Conservation (phyloP, 2,329 filamentous ascomycete genomes). For the Alternaria sp. region DNA sequence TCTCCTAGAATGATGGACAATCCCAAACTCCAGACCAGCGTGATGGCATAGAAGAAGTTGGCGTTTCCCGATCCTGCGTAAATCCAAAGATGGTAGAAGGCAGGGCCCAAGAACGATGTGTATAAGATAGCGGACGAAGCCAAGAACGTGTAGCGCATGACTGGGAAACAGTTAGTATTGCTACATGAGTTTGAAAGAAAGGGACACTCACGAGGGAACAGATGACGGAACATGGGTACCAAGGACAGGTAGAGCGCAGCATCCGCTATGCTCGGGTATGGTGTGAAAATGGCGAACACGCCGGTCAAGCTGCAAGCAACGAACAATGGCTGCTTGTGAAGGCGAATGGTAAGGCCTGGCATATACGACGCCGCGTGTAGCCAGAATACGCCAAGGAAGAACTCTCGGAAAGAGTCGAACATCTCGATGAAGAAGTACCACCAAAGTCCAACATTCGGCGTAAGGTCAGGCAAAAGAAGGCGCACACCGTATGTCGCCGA, state of each 20-base stretch:
- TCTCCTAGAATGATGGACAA: slow-evolving; percentile 88
- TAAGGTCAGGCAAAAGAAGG: slow-evolving; percentile 86
- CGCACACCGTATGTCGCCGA: slow-evolving; percentile 91
- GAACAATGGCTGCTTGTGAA: slow-evolving; percentile 85
- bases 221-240: slow-evolving; percentile 85
- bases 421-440: slow-evolving; percentile 99
- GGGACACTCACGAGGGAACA: slow-evolving; percentile 73
- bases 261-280: slow-evolving; percentile 92
- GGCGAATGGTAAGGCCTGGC: slow-evolving; percentile 79
- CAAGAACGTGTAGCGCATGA: slow-evolving; percentile 94
- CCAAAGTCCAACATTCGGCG: slow-evolving; percentile 95
- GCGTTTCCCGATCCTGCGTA: slow-evolving; percentile 97
- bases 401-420: slow-evolving; percentile 96
- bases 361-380: slow-evolving; percentile 91
- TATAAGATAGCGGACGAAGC: slow-evolving; percentile 84
- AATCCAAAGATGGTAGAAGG: slow-evolving; percentile 97
- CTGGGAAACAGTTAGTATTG: slow-evolving; percentile 47
- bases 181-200: neutral
- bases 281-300: slow-evolving; percentile 94
- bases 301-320: slow-evolving; percentile 85
- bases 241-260: slow-evolving; percentile 84
- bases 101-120: slow-evolving; percentile 84
- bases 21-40: slow-evolving; percentile 94
- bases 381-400: slow-evolving; percentile 99
- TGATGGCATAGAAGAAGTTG: slow-evolving; percentile 99